Conservation (phyloP, 139 green algal genomes). For the Micractinium sp. region DNA sequence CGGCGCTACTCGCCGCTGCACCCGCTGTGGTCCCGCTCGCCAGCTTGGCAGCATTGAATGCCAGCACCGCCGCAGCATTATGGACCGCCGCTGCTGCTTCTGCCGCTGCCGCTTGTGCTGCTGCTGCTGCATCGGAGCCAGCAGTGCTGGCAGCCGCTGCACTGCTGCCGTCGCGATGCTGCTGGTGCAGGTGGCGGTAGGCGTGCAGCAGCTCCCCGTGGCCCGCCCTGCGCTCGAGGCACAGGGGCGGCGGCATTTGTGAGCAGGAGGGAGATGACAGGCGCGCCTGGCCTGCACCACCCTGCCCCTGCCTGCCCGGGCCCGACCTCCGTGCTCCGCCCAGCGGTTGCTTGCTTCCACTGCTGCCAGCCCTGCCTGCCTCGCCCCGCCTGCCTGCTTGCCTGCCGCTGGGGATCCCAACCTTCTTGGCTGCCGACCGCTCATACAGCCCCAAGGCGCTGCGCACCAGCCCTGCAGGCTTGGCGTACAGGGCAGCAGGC, state of each 20-base stretch:
- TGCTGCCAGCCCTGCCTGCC: background rate
- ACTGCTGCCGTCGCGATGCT: background rate
- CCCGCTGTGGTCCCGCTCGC: too few relatives aligned
- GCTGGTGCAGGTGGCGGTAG: slow-evolving; percentile 33
- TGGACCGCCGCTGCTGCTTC: background rate
- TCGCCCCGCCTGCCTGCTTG: background rate
- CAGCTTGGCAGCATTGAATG: slow-evolving; percentile 22
- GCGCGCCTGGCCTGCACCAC: background rate
- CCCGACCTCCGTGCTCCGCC: too few relatives aligned
- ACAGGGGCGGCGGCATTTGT: background rate
- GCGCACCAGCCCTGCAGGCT: slow-evolving; percentile 43
- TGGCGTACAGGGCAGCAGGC: background rate
- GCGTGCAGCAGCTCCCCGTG: slow-evolving; percentile 26
- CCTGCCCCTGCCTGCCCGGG: background rate
- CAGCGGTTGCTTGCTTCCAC: background rate
- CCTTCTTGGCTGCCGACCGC: slow-evolving; percentile 31
- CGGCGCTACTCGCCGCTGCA: background rate
- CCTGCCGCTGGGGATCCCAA: slow-evolving; percentile 45
- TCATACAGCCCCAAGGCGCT: slow-evolving; percentile 71
- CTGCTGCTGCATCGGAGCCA: background rate
- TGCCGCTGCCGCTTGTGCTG: background rate
- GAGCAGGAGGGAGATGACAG: too few relatives aligned
- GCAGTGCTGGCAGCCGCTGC: background rate
- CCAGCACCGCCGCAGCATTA: slow-evolving; percentile 21
- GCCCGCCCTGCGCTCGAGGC: background rate